phyloP scores from a whole-genome alignment of 805 yeast genomes.

The Ogataea nakhonphanomensis region DNA sequence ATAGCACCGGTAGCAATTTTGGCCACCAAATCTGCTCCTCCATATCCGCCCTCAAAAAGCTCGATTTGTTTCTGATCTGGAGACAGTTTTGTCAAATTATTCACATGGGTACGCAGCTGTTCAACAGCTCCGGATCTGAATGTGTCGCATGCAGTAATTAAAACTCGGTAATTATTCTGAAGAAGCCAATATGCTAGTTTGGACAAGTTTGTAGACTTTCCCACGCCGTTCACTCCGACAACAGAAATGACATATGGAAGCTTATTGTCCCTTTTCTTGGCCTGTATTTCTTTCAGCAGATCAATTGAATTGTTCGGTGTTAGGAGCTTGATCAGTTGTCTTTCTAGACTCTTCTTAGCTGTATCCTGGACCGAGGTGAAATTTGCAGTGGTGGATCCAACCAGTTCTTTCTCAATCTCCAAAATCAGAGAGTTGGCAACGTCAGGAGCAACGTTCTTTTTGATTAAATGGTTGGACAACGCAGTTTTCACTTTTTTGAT shows the following conservation, averaged over 20 bases:
- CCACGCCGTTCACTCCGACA: conserved; percentile 98
- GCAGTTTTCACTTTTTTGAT: conserved; percentile 60
- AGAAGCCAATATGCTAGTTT: conserved; percentile 93
- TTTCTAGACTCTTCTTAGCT: conserved; percentile 60
- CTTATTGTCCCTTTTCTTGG: conserved; percentile 33
- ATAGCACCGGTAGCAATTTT: conserved; percentile 91
- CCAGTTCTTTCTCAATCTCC: conserved; percentile 64
- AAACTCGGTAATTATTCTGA: conserved; percentile 80
- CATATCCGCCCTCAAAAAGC: conserved; percentile 91
- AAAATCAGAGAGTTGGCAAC: conserved; percentile 73
- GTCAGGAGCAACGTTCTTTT: conserved; percentile 88
- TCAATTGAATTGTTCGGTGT: conserved; percentile 93
- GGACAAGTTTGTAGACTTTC: conserved; percentile 92
- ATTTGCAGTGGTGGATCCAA: conserved; percentile 67
- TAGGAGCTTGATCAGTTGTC: conserved; percentile 65
- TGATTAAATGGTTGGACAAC: conserved; percentile 71
- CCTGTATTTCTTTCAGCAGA: conserved; percentile 73
- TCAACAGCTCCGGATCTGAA: conserved; percentile 99
- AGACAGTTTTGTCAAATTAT: conserved; percentile 69
- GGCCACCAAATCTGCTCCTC: conserved; percentile 92
- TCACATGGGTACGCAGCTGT: conserved; percentile 90
- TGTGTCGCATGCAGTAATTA: conserved; percentile 96
- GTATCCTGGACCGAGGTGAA: conserved; percentile 75
- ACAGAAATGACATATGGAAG: conserved; percentile 93
- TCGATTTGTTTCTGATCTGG: conserved; percentile 51